Evolutionary conservation across 1,284 basidiomycete genomes (phyloP), one percentile per base, ranked within the genome.

Genomic region (Boletus putidus): DNA sequence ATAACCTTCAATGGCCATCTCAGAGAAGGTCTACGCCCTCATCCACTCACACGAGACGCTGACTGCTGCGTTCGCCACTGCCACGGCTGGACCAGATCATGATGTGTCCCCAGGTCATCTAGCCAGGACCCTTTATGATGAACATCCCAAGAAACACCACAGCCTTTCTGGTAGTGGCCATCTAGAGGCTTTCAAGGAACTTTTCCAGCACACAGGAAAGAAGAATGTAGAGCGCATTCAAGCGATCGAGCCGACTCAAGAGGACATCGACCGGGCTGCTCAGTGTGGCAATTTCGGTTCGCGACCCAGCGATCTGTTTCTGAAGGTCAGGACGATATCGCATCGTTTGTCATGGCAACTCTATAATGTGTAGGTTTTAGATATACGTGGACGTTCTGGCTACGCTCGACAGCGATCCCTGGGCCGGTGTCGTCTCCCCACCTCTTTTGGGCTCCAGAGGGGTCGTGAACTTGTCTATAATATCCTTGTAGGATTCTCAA

Each of bases 361-460:
- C 27, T 51, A 49, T 7, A 61, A n/a, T 29, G 47, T 20, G 18
- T n/a, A 50, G 14, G 37, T 39, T 53, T 39, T 57, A 83, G 80
- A 83, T 87, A 62, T 86, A 85, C 64, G 74, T 79, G 44, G 81
- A 84, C 45, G 76, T 83, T 25, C 69, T 87, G 42, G 77, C 79
- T 29, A 81, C 79, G 3, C 70, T 87, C 1, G 77, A 83, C 37
- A 68, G 72, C 60, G 78, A 84, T 62, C 80, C 82, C 0, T 74
- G 83, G 58, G 76, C 79, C 3, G 82, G 82, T 16, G 74, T 85
- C 58, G 78, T 80, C 45, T 81, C 84, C 4, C 86, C 85, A 0
- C 77, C 83, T 16, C 73, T 87, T 11, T 72, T 87, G 51, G 85
- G 80, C 3, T 79, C 79, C 12, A 81, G 79, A 15, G 83, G 82